Percentiles rank a stretch among this genome's conserved stretches.
Conservation (phyloP, 345 rosid genomes). For the Sapria himalayana region DNA sequence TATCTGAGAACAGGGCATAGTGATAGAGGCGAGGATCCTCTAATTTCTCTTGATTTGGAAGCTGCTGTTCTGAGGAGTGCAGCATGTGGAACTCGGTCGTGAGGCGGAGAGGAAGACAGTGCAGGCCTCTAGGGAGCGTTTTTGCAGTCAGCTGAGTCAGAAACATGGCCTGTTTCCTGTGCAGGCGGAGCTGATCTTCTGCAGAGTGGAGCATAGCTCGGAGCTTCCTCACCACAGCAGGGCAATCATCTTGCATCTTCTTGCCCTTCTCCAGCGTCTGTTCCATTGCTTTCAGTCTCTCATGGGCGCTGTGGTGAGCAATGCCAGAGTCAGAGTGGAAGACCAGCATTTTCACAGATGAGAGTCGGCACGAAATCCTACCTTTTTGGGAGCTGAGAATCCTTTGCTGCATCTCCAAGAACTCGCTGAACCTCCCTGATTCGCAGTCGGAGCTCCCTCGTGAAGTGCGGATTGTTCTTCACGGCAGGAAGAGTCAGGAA, state of each 20-base stretch:
- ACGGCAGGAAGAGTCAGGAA: constrained; percentile 68
- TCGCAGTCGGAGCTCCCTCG: constrained; percentile 71
- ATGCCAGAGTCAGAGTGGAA: constrained; percentile 3
- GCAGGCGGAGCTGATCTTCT: constrained; percentile 90
- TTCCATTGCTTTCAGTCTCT: constrained; percentile 72
- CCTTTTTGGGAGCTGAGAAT: constrained; percentile 63
- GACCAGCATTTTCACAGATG: neutral
- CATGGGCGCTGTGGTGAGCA: constrained; percentile 32
- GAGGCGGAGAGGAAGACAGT: constrained; percentile 91
- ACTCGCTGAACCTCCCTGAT: constrained; percentile 65
- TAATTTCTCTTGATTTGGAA: constrained; percentile 51
- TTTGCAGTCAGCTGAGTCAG: constrained; percentile 93
- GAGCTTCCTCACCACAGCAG: constrained; percentile 66
- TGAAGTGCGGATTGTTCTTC: constrained; percentile 41
- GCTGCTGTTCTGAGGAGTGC: constrained; percentile 42
- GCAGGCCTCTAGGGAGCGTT: constrained; percentile 92
- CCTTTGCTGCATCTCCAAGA: constrained; percentile 55
- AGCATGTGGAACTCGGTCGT: constrained; percentile 53
- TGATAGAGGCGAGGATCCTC: constrained; percentile 54
- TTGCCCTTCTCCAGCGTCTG: constrained; percentile 61
- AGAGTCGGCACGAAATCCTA: constrained; percentile 12
- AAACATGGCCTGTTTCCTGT: constrained; percentile 79
- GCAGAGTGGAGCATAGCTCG: constrained; percentile 94
- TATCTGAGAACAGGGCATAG: constrained; percentile 90
- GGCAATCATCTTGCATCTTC: constrained; percentile 81